Base-by-base conservation (phyloP, 1,284 basidiomycete genomes). In the Moniliella sp. region DNA sequence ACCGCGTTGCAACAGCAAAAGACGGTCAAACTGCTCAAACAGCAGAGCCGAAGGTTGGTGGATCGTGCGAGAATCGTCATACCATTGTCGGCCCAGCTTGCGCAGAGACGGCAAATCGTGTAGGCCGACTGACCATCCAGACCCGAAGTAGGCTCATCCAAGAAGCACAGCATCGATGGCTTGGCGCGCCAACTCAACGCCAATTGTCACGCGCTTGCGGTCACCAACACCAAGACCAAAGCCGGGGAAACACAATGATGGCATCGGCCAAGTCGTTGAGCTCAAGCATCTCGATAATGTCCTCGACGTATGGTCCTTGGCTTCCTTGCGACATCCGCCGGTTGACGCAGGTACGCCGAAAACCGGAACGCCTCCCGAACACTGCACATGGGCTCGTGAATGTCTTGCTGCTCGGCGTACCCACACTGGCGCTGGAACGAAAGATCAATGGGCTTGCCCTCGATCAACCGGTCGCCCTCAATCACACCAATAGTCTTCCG, bases 51-150 rank as follows among this genome's bases (percentile, higher is more conserved):
- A 68, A 14, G 81, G 81, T 64, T 80, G 70, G 51, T 86, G 83
- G 44, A 64, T 62, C 1, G 62, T 51, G 43, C 48, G 48, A 53
- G 38, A 15, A 53, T 50, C 12, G 80, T 78, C 61, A 84, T 80
- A 3, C 83, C 83, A 38, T 73, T 74, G 40, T 78, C 69, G 7
- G 82, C 76, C n/a, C 86, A 69, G 39, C 75, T 72, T 16, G 75
- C 69, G 31, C 86, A 66, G 53, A 86, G 76, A 1, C 69, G 66
- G 31, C 81, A 67, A 46, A 88, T 81, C 10, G 75, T 76, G 76
- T 77, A 84, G 0, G 83, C 80, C 30, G 74, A 76, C 55, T 84
- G 80, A 2, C 78, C 81, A 56, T 86, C 82, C 16, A 88, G 65
- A 27, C 83, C 81, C 8, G 77, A 79, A 0, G 76, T 80, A 27